A percentile compares a stretch with the other conserved stretches of the same genome.
These are phyloP conservation scores for Aspergillaceae sp. DNA, from an alignment of 2,329 filamentous ascomycete species.

Conservation along the genomic window DNA sequence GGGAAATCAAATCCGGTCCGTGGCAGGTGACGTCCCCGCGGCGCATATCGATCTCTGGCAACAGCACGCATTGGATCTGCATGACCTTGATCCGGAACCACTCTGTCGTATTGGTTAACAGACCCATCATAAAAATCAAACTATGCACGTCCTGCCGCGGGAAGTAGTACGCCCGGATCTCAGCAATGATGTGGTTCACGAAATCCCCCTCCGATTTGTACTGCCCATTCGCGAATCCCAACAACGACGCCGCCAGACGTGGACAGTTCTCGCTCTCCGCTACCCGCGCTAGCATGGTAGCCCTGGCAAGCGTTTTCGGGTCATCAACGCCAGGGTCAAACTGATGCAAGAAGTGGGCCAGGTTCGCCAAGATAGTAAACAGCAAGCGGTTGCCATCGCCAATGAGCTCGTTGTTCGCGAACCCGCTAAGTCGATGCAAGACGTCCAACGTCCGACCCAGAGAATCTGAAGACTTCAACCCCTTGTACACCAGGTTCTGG, in stretches of 20 bases:
- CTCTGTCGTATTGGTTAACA: slow-evolving; percentile 76
- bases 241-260: slow-evolving; percentile 59
- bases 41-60: slow-evolving; percentile 87
- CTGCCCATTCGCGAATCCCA: slow-evolving; percentile 58
- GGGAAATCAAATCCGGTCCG: slow-evolving; percentile 90
- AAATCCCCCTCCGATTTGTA: slow-evolving; percentile 68
- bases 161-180: slow-evolving; percentile 69
- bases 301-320: slow-evolving; percentile 51
- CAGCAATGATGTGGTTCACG: slow-evolving; percentile 61
- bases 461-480: slow-evolving; percentile 75
- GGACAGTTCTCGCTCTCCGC: slow-evolving; percentile 64
- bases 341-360: slow-evolving; percentile 73
- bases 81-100: slow-evolving; percentile 94
- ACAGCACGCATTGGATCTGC: slow-evolving; percentile 74
- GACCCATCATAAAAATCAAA: slow-evolving; percentile 80
- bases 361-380: slow-evolving; percentile 81
- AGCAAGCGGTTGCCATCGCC: slow-evolving; percentile 76
- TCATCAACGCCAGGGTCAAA: slow-evolving; percentile 59
- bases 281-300: slow-evolving; percentile 60
- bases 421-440: slow-evolving; percentile 66
- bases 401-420: slow-evolving; percentile 72
- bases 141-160: slow-evolving; percentile 74
- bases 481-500: slow-evolving; percentile 81
- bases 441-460: slow-evolving; percentile 68
- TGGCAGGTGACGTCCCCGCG: slow-evolving; percentile 83